phyloP scores from a whole-genome alignment of 768 basidiomycete genomes.

The Russula abietina region DNA sequence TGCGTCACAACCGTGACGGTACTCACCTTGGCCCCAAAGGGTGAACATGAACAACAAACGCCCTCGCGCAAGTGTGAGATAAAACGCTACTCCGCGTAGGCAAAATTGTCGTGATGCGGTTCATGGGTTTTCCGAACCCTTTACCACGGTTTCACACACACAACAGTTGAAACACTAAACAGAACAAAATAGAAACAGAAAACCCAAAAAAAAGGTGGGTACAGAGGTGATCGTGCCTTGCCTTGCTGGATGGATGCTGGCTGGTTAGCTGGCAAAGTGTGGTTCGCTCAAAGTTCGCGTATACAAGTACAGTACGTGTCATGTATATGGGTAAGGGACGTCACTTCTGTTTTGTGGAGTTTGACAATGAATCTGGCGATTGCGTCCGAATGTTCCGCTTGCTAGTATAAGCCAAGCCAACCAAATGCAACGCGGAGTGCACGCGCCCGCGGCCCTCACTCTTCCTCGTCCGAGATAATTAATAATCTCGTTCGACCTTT shows the following conservation, averaged over 20 bases:
- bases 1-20: not conserved
- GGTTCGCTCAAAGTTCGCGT: not conserved
- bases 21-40: too few relatives aligned
- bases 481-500: conserved; percentile 29
- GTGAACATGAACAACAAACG: too few relatives aligned
- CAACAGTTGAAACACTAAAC: not conserved
- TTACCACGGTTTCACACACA: not conserved
- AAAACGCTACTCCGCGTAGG: not conserved
- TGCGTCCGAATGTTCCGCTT: not conserved
- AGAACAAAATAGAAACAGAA: not conserved
- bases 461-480: conserved; percentile 38
- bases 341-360: not conserved
- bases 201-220: not conserved
- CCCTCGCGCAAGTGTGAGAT: too few relatives aligned
- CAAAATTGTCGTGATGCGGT: not conserved
- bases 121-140: not conserved
- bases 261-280: not conserved
- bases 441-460: conserved; percentile 25
- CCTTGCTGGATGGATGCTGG: not conserved
- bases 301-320: not conserved
- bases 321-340: not conserved
- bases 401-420: not conserved
- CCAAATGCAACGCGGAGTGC: conserved; percentile 16
- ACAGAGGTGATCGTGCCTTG: not conserved
- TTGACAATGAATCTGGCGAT: not conserved